Evolutionary conservation across 495 filamentous ascomycete genomes (phyloP).

Genomic region (Diplogelasinospora grovesii): DNA sequence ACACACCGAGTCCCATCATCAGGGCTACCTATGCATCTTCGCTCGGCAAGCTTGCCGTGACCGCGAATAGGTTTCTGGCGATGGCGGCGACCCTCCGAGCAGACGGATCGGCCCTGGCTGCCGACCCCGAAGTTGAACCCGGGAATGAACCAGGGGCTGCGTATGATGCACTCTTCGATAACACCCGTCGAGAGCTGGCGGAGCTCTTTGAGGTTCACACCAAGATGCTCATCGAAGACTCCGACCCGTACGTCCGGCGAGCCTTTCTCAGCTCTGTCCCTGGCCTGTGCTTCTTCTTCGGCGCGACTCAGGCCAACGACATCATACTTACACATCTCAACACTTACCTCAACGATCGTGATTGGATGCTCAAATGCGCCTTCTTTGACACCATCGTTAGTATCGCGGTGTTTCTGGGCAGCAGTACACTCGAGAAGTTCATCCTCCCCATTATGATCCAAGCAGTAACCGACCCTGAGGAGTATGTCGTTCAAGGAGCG

Average conservation of each 20-base stretch:
- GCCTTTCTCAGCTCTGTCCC: slow-evolving; percentile 93
- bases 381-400: slow-evolving; percentile 95
- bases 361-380: slow-evolving; percentile 94
- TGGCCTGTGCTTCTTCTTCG: slow-evolving; percentile 91
- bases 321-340: slow-evolving; percentile 93
- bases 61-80: slow-evolving; percentile 76
- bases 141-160: slow-evolving; percentile 50
- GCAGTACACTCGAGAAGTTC: slow-evolving; percentile 84
- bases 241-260: slow-evolving; percentile 77
- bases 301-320: slow-evolving; percentile 80
- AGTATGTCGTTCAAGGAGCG: slow-evolving; percentile 88
- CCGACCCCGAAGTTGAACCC: slow-evolving; percentile 77
- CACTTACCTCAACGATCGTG: slow-evolving; percentile 92
- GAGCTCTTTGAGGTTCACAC: slow-evolving; percentile 80
- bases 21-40: slow-evolving; percentile 89
- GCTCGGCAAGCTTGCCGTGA: slow-evolving; percentile 86
- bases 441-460: slow-evolving; percentile 95
- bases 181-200: slow-evolving; percentile 67
- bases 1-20: slow-evolving; percentile 59
- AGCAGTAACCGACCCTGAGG: slow-evolving; percentile 91
- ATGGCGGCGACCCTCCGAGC: slow-evolving; percentile 83
- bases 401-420: slow-evolving; percentile 84
- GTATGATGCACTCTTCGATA: slow-evolving; percentile 78
- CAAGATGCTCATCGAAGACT: slow-evolving; percentile 81
- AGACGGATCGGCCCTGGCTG: slow-evolving; percentile 70